Percentiles rank a stretch among this genome's conserved stretches.
phyloP scores from a whole-genome alignment of 305 asterid genomes.

The Solanum hybrid region DNA sequence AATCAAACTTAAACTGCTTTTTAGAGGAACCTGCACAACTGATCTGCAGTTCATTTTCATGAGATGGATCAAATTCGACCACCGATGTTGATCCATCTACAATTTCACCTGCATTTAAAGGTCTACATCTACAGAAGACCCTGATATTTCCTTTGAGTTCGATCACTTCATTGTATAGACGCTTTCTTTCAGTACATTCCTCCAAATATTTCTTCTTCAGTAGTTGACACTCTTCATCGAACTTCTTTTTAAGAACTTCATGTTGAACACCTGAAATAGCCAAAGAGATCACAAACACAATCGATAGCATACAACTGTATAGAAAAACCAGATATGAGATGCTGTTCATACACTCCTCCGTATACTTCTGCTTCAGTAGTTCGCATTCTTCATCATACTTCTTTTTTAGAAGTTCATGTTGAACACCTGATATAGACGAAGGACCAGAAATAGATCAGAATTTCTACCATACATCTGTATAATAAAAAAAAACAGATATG shows the following conservation, averaged over 20 bases:
- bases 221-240: constrained; percentile 39
- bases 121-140: constrained; percentile 95
- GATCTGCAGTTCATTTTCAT: constrained; percentile 76
- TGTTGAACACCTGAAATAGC: constrained; percentile 45
- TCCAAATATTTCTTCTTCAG: constrained; percentile 63
- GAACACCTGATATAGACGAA: constrained; percentile 35
- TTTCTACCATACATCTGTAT: neutral
- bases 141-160: constrained; percentile 91
- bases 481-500: neutral
- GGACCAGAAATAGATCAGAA: neutral
- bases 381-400: constrained; percentile 48
- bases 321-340: constrained; percentile 3
- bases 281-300: constrained; percentile 9
- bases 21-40: constrained; percentile 58
- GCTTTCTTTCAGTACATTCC: constrained; percentile 62
- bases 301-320: neutral
- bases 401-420: constrained; percentile 49
- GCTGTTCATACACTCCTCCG: constrained; percentile 39
- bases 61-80: constrained; percentile 61
- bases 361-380: constrained; percentile 53
- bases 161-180: constrained; percentile 78
- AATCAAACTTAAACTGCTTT: constrained; percentile 77
- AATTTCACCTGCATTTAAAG: constrained; percentile 60
- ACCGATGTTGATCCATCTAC: constrained; percentile 52
- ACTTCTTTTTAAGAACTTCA: constrained; percentile 48